These are phyloP conservation scores for Kalmusia sp. DNA, from an alignment of 2,329 filamentous ascomycete genomes.

Conservation along the genomic window DNA sequence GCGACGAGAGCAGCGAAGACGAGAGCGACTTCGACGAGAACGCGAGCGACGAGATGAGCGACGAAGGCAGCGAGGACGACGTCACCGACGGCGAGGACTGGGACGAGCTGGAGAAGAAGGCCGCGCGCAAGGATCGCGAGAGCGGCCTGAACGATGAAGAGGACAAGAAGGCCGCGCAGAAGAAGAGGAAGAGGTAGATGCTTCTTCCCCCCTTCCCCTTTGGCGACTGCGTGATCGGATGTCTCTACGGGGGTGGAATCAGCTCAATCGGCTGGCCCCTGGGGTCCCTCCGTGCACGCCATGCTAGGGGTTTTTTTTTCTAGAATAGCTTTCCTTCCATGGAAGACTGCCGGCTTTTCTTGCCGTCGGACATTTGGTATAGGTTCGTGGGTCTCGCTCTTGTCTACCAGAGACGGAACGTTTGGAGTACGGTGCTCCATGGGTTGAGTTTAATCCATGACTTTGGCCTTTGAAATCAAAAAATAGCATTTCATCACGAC, in stretches of 20 bases:
- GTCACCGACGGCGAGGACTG: slow-evolving; percentile 75
- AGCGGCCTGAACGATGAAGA: slow-evolving; percentile 62
- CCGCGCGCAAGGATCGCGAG: slow-evolving; percentile 68
- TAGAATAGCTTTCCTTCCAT: no score
- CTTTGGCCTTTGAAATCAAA: neutral
- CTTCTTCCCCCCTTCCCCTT: no score
- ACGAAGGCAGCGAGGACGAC: slow-evolving; percentile 65
- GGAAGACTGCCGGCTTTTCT: slow-evolving; percentile 9
- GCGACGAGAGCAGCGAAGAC: slow-evolving; percentile 82
- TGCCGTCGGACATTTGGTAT: neutral
- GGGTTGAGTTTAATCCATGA: neutral
- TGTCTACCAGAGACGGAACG: no score
- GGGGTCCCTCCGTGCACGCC: no score
- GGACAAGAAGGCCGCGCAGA: slow-evolving; percentile 64
- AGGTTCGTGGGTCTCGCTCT: neutral
- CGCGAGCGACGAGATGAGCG: slow-evolving; percentile 80
- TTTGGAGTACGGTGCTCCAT: no score
- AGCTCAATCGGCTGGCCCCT: no score
- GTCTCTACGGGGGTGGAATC: no score
- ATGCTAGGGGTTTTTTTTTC: neutral
- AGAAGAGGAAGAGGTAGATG: slow-evolving; percentile 67
- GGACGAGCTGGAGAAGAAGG: slow-evolving; percentile 94
- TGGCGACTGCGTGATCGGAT: no score
- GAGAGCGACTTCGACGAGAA: slow-evolving; percentile 95
- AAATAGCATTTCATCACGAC: no score